Percentiles rank a stretch among this genome's conserved stretches.
These are phyloP conservation scores for Plasmodium ovale DNA, from an alignment of 169 alveolate genomes.

Conservation along the genomic window DNA sequence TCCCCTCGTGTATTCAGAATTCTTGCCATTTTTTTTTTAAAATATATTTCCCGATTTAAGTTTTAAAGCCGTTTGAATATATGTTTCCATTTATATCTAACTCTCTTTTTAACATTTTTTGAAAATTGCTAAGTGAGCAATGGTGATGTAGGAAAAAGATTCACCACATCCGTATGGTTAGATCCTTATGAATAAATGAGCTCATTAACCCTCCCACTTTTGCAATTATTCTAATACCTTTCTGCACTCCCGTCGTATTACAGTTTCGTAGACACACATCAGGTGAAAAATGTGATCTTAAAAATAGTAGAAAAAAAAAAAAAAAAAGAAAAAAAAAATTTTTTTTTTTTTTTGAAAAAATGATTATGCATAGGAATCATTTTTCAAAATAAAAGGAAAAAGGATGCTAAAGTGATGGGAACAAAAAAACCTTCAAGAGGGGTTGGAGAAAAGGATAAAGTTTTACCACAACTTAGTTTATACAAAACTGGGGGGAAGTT, in stretches of 20 bases:
- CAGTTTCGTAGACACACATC: constrained; percentile 73
- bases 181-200: too few relatives aligned
- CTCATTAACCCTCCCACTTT: too few relatives aligned
- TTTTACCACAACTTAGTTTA: constrained; percentile 72
- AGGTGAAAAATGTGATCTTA: constrained; percentile 67
- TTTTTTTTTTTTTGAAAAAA: background rate
- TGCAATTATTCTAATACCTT: too few relatives aligned
- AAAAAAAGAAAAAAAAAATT: background rate
- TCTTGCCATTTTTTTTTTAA: too few relatives aligned
- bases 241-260: constrained; percentile 69
- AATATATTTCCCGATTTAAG: constrained; percentile 16
- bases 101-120: background rate
- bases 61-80: constrained; percentile 3
- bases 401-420: too few relatives aligned
- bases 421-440: background rate
- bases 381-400: background rate
- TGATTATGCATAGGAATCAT: background rate
- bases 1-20: too few relatives aligned
- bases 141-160: too few relatives aligned
- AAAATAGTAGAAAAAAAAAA: constrained; percentile 13
- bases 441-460: background rate
- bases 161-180: too few relatives aligned
- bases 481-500: constrained; percentile 64
- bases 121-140: background rate
- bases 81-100: constrained; percentile 6